These are phyloP conservation scores for Plasmodium sp. DNA, from an alignment of 169 alveolate genomes.

Conservation along the genomic window DNA sequence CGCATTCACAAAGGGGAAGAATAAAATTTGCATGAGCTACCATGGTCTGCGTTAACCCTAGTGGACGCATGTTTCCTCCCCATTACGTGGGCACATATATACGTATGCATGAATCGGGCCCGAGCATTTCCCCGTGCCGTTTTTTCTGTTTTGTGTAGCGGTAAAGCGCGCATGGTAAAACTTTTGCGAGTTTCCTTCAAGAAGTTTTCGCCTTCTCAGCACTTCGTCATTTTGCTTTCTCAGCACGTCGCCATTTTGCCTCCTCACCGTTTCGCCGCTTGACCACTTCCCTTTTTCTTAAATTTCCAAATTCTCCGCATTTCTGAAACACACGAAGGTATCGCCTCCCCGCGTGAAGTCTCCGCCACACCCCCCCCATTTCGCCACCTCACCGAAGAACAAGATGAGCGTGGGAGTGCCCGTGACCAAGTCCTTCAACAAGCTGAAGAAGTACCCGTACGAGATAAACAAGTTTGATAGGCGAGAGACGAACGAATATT, in stretches of 20 bases:
- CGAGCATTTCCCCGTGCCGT: background rate
- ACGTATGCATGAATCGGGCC: background rate
- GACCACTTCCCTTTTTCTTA: background rate
- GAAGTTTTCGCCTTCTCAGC: background rate
- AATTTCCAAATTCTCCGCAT: background rate
- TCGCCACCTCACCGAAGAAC: background rate
- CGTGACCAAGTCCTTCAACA: conserved; percentile 77
- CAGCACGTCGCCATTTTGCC: background rate
- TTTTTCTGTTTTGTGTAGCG: background rate
- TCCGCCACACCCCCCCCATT: background rate
- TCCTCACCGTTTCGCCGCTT: background rate
- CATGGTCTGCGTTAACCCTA: background rate
- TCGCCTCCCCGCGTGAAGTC: background rate
- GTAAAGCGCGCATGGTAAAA: background rate
- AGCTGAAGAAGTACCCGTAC: conserved; percentile 76
- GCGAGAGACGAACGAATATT: conserved; percentile 84
- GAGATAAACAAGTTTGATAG: conserved; percentile 80
- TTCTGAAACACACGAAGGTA: background rate
- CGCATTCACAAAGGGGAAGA: background rate
- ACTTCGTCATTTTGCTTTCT: too few relatives aligned
- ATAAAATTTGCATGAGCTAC: background rate
- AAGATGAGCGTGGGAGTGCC: conserved; percentile 78
- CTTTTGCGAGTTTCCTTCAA: background rate
- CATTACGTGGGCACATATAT: background rate
- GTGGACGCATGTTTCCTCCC: background rate